Conservation (phyloP, 2,329 filamentous ascomycete genomes). For the Arthrocladium fulminans region DNA sequence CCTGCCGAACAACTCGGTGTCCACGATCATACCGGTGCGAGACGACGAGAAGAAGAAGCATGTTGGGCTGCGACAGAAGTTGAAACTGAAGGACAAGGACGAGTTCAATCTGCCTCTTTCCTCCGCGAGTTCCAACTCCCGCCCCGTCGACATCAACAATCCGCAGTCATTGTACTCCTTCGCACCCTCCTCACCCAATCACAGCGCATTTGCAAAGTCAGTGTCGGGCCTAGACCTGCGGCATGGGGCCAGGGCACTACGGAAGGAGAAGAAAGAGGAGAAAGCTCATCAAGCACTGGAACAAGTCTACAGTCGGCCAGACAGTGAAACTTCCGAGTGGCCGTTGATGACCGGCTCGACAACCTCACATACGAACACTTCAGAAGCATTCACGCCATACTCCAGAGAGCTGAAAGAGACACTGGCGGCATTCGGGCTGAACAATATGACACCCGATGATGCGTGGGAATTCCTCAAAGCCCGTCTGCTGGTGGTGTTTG, state of each 20-base stretch:
- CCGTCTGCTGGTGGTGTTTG: conserved; percentile 54
- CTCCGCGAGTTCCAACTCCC: conserved; percentile 57
- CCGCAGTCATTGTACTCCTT: conserved; percentile 59
- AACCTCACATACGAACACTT: conserved; percentile 17
- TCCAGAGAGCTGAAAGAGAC: conserved; percentile 20
- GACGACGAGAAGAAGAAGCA: conserved; percentile 47
- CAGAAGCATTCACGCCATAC: conserved; percentile 17
- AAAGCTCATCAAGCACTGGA: conserved; percentile 36
- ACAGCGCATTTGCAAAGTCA: conserved; percentile 63
- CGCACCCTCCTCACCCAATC: conserved; percentile 53
- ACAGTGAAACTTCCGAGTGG: conserved; percentile 23
- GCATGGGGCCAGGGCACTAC: conserved; percentile 64
- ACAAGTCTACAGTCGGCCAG: conserved; percentile 21
- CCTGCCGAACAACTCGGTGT: conserved; percentile 50
- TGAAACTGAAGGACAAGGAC: conserved; percentile 55
- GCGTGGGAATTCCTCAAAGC: conserved; percentile 60
- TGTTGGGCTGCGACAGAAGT: conserved; percentile 56
- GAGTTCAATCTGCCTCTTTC: conserved; percentile 53
- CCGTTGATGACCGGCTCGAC: conserved; percentile 17
- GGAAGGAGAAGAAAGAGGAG: conserved; percentile 74
- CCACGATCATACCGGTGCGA: conserved; percentile 38
- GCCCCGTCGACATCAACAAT: conserved; percentile 53
- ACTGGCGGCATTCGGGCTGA: conserved; percentile 48
- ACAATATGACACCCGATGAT: conserved; percentile 60
- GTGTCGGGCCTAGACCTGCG: conserved; percentile 72